A percentile compares a stretch with the other conserved stretches of the same genome.
Conservation (phyloP, 2,329 filamentous ascomycete species). For the Grosmannia clavigera region DNA sequence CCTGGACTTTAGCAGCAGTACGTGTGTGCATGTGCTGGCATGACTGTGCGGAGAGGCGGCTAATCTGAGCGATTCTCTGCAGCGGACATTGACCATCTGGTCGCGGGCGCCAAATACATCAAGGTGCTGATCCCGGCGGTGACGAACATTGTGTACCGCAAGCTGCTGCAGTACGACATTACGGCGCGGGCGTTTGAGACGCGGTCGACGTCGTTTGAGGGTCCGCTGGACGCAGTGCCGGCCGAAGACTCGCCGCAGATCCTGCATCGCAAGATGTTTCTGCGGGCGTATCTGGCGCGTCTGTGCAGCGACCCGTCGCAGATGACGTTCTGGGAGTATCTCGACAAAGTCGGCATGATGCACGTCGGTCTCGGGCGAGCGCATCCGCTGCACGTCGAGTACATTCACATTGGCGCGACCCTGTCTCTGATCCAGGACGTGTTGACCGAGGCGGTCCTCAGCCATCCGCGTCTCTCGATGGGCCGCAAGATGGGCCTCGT, state of each 20-base stretch:
- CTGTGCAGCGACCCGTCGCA: constrained; percentile 62
- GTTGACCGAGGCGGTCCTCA: constrained; percentile 63
- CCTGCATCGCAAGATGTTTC: constrained; percentile 63
- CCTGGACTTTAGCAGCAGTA: constrained; percentile 61
- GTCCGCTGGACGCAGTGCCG: constrained; percentile 49
- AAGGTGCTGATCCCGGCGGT: constrained; percentile 71
- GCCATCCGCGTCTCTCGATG: constrained; percentile 53
- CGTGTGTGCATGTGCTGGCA: constrained; percentile 15
- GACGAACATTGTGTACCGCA: constrained; percentile 76
- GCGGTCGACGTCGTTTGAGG: constrained; percentile 50
- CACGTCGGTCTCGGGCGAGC: constrained; percentile 63
- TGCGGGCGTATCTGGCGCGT: constrained; percentile 62
- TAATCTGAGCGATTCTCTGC: background rate
- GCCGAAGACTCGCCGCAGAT: constrained; percentile 64
- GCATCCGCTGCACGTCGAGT: constrained; percentile 66
- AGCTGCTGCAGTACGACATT: constrained; percentile 69
- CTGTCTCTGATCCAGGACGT: constrained; percentile 69
- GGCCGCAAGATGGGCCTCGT: constrained; percentile 60
- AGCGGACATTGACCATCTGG: constrained; percentile 63
- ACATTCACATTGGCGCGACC: constrained; percentile 62
- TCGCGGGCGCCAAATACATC: constrained; percentile 61
- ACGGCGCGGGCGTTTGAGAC: constrained; percentile 65
- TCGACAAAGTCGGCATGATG: constrained; percentile 79
- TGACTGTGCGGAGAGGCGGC: too few species aligned
- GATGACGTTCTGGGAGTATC: constrained; percentile 72